These are phyloP conservation scores for Gillenia trifoliata DNA, from an alignment of 306 rosid species.

Conservation along the genomic window DNA sequence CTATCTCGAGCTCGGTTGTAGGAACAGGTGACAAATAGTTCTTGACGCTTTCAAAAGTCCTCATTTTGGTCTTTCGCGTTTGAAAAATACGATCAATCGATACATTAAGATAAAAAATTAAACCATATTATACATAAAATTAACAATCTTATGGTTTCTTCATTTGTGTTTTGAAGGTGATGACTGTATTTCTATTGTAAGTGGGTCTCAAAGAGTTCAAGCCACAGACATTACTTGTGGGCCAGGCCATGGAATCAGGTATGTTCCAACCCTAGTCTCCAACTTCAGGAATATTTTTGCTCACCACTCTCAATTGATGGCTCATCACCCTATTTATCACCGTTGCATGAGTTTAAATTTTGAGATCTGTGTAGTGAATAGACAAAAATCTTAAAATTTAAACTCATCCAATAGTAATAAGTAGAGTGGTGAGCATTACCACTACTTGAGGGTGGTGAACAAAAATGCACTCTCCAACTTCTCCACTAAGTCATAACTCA, in stretches of 20 bases:
- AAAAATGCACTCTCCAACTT: no score
- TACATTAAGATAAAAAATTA: not conserved
- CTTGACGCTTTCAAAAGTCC: not conserved
- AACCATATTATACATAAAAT: not conserved
- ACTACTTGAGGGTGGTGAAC: no score
- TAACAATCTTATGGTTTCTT: not conserved
- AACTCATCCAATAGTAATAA: no score
- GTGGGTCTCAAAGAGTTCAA: constrained; percentile 48
- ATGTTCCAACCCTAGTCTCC: not conserved
- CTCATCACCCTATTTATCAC: no score
- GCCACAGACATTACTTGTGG: constrained; percentile 67
- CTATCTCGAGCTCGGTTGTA: constrained; percentile 41
- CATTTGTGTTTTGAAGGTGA: constrained; percentile 47
- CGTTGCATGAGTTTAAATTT: no score
- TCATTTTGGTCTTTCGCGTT: not conserved
- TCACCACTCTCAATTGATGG: no score
- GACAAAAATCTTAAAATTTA: no score
- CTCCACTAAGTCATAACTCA: no score
- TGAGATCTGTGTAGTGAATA: no score
- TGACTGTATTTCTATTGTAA: constrained; percentile 79
- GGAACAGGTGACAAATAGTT: constrained; percentile 44
- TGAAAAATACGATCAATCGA: not conserved
- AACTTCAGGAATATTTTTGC: no score
- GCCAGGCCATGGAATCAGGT: constrained; percentile 95
- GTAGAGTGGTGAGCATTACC: no score